Conservation (phyloP, 805 yeast genomes). For the Henningerozyma blattae region DNA sequence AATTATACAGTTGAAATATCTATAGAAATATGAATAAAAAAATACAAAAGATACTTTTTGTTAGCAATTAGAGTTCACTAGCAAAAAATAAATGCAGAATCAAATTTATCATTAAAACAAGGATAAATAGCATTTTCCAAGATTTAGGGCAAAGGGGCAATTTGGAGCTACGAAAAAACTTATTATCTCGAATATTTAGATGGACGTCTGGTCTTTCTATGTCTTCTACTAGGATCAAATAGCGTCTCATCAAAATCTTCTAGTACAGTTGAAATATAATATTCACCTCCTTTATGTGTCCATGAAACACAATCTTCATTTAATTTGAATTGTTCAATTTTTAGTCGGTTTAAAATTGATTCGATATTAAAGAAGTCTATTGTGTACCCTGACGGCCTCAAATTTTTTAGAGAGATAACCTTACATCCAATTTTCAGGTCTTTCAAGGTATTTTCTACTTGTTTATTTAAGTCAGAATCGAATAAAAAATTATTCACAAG, state of each 20-base stretch:
- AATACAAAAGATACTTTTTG: too few species aligned
- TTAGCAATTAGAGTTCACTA: too few species aligned
- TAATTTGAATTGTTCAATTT: constrained; percentile 51
- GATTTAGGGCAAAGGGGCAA: too few species aligned
- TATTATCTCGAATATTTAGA: constrained; percentile 18
- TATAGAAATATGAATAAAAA: too few species aligned
- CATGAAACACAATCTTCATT: constrained; percentile 72
- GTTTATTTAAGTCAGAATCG: constrained; percentile 61
- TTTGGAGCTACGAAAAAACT: too few species aligned
- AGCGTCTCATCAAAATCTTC: constrained; percentile 25
- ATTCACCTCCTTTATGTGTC: constrained; percentile 70
- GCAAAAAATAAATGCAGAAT: too few species aligned
- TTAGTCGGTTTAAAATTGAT: constrained; percentile 46
- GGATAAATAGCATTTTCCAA: too few species aligned
- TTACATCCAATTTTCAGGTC: constrained; percentile 63
- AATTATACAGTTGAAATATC: too few species aligned
- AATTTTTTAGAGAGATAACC: constrained; percentile 66
- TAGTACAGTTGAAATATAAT: constrained; percentile 62
- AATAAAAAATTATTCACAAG: constrained; percentile 77
- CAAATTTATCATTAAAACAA: too few species aligned
- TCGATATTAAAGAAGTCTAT: constrained; percentile 41
- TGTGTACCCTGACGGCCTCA: constrained; percentile 63
- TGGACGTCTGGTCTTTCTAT: constrained; percentile 13
- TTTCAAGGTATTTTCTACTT: constrained; percentile 51
- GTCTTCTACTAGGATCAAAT: constrained; percentile 15